Evolutionary conservation across 768 basidiomycete species (phyloP).

Genomic region (Mycena rosella): DNA sequence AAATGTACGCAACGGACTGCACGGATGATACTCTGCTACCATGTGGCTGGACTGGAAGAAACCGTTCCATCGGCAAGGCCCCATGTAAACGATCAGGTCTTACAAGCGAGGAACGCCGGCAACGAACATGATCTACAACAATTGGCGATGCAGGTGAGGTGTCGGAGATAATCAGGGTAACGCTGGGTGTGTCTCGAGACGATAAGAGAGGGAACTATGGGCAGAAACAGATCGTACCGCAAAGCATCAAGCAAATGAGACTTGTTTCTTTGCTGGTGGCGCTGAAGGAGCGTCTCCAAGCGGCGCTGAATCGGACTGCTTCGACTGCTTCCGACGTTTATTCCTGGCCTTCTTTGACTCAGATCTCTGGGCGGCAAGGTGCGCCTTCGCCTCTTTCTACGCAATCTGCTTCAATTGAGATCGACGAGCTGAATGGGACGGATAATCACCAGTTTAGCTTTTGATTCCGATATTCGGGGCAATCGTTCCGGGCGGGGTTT

Average conservation of each 20-base stretch:
- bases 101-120: slow-evolving; percentile 16
- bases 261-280: slow-evolving; percentile 28
- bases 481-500: slow-evolving; percentile 45
- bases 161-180: slow-evolving; percentile 4
- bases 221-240: slow-evolving; percentile 1
- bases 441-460: slow-evolving; percentile 53
- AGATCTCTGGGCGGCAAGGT: slow-evolving; percentile 22
- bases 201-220: not conserved
- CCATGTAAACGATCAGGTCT: not conserved
- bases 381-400: slow-evolving; percentile 33
- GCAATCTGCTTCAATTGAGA: slow-evolving; percentile 9
- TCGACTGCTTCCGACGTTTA: slow-evolving; percentile 29
- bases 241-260: slow-evolving; percentile 33
- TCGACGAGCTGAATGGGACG: slow-evolving; percentile 23
- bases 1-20: not conserved
- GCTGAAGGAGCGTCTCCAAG: slow-evolving; percentile 4
- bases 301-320: slow-evolving; percentile 11
- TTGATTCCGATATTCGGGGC: slow-evolving; percentile 45
- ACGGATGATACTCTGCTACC: slow-evolving; percentile 18
- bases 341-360: slow-evolving; percentile 35
- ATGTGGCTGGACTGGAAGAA: slow-evolving; percentile 10
- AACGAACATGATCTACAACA: slow-evolving; percentile 30
- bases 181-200: not conserved
- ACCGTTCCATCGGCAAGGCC: slow-evolving; percentile 4
- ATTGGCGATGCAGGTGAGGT: slow-evolving; percentile 2